These are phyloP conservation scores for Coemansia sp. DNA, from an alignment of 192 early-diverging fungal genomes.

Conservation along the genomic window DNA sequence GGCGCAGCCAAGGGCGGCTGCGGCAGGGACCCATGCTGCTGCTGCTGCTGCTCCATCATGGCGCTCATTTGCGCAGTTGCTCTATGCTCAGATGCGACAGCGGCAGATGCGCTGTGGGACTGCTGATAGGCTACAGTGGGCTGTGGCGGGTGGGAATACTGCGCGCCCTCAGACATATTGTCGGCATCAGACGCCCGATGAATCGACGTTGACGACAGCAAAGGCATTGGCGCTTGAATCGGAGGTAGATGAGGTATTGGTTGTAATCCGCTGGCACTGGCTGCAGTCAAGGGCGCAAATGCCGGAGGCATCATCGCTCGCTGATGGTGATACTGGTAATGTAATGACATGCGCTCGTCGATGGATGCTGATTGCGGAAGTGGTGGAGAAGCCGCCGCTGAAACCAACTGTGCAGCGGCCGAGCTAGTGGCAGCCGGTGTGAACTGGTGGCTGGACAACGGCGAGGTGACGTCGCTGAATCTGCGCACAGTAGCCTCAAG, in stretches of 20 bases:
- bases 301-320: neutral
- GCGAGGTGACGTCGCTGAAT: slow-evolving; percentile 1
- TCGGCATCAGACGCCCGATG: neutral
- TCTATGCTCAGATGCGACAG: neutral
- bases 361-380: neutral
- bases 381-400: neutral
- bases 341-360: slow-evolving; percentile 3
- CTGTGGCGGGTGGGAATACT: slow-evolving; percentile 1
- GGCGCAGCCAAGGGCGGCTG: neutral
- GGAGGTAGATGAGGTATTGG: neutral
- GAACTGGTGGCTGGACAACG: neutral
- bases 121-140: slow-evolving; percentile 4
- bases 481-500: slow-evolving; percentile 20
- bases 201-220: neutral
- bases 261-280: neutral
- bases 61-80: neutral
- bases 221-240: neutral
- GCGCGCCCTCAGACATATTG: neutral
- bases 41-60: neutral
- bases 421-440: neutral
- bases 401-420: neutral
- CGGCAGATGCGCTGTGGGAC: neutral
- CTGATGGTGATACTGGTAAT: slow-evolving; percentile 9
- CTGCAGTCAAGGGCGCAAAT: neutral
- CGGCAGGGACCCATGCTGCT: neutral